Base-by-base conservation (phyloP, 2,329 filamentous ascomycete genomes). In the Aspergillus thermomutatus region DNA sequence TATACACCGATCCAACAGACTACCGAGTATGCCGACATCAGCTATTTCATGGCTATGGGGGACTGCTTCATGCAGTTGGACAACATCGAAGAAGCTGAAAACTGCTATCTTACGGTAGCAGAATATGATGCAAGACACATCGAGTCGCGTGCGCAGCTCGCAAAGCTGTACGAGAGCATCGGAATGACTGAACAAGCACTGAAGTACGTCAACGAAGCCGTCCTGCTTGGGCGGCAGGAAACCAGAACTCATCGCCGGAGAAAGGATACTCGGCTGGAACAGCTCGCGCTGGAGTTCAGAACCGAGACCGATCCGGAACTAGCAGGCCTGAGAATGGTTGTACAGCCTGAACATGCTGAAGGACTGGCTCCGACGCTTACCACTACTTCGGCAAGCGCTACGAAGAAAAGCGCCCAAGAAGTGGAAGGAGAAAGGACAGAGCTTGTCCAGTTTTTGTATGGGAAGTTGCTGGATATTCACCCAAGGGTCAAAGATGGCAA, bases 131-230 rank as follows among this genome's bases (percentile, higher is more conserved):
- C 86, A 47, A 80, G 85, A 43, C 87, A 88, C 56, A 86, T 93
- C 49, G 87, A 92, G 60, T 90, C 91, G 41, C 87, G 91, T 41
- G 85, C 90, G 28, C 85, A 91, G 65, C 80, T 97, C 9, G 91
- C 91, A 11, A 92, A 89, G 66, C 85, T 97, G 72, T 96, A 95
- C 67, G 91, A 95, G 70, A 85, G 82, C 60, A 83, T 83, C 47
- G 87, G 87, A 60, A 85, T 88, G 75, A 86, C 83, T 23, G 88
- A 92, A 66, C 86, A 91, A 66, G 92, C 92, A 1, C 84, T 92
- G 57, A 86, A 89, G 57, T 83, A 92, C 51, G 85, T 90, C 50
- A 88, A 88, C 34, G 88, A 95, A 69, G 87, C 90, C 8, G 83
- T 93, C 64, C 80, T 84, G 31, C 77, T 92, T 28, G 80, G 80